phyloP scores from a whole-genome alignment of 176 grass and related monocot genomes.

The Poa annua region DNA sequence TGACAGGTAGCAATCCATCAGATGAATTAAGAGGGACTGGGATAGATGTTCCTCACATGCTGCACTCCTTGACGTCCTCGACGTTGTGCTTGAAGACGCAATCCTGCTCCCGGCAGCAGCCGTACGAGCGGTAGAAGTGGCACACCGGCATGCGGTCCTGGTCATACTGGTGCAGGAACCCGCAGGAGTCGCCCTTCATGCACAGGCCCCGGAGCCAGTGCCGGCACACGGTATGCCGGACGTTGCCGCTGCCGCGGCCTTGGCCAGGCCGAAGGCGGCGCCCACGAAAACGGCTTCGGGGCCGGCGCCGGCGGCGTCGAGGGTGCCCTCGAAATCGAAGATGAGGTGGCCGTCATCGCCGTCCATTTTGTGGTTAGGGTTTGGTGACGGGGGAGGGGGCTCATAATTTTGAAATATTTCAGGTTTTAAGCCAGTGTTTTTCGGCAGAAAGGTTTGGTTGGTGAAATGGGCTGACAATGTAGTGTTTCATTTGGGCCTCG shows the following conservation, averaged over 20 bases:
- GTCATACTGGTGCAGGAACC: constrained; percentile 68
- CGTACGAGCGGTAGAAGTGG: constrained; percentile 49
- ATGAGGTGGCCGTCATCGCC: neutral
- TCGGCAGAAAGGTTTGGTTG: neutral
- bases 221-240: constrained; percentile 62
- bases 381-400: neutral
- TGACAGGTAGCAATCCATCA: neutral
- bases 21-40: neutral
- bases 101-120: constrained; percentile 61
- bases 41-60: constrained; percentile 47
- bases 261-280: neutral
- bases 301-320: neutral
- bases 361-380: neutral
- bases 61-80: constrained; percentile 63
- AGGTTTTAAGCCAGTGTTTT: neutral
- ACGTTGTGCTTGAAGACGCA: constrained; percentile 64
- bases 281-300: constrained; percentile 11
- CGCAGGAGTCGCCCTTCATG: constrained; percentile 68
- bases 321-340: neutral
- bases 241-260: constrained; percentile 48
- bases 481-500: too few species aligned
- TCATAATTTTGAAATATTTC: neutral
- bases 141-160: constrained; percentile 66
- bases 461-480: too few species aligned
- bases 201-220: constrained; percentile 72